Percentiles rank a stretch among this genome's conserved stretches.
Evolutionary conservation across 495 filamentous ascomycete genomes (phyloP).

Genomic region (Pseudevernia furfuracea): DNA sequence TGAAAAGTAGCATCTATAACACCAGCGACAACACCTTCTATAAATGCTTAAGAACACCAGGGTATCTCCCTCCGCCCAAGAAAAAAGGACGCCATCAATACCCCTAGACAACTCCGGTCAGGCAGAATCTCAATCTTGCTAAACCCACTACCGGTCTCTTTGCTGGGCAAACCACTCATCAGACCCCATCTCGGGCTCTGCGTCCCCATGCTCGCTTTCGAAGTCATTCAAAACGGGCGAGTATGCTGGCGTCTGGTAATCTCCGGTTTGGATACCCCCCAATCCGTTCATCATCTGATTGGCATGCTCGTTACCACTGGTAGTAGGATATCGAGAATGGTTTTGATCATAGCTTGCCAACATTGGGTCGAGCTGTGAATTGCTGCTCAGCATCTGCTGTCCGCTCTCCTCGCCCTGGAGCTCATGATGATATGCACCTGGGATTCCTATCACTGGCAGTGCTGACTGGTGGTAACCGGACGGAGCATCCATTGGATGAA

Average conservation of each 20-base stretch:
- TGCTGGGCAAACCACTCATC: conserved; percentile 21
- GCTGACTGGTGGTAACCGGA: conserved; percentile 24
- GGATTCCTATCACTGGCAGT: conserved; percentile 42
- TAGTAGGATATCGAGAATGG: conserved; percentile 1
- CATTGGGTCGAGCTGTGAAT: conserved; percentile 39
- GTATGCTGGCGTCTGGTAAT: conserved; percentile 9
- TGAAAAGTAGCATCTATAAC: not conserved
- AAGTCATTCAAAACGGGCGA: conserved; percentile 16
- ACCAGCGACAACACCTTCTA: not conserved
- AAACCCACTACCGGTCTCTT: conserved; percentile 4
- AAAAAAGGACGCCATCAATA: not conserved
- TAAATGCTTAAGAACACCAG: not conserved
- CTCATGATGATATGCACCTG: conserved; percentile 48
- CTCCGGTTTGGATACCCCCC: conserved; percentile 1
- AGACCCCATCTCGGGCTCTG: conserved; percentile 15
- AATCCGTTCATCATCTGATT: not conserved
- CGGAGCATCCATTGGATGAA: conserved; percentile 40
- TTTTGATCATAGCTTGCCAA: conserved; percentile 22
- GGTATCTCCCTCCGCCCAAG: conserved; percentile 5
- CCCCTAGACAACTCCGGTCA: not conserved
- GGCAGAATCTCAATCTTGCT: too few relatives aligned
- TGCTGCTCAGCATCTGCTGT: conserved; percentile 18
- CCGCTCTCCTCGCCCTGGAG: conserved; percentile 37
- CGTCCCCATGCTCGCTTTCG: conserved; percentile 16
- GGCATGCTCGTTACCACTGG: conserved; percentile 11